Evolutionary conservation across 192 early-diverging fungal genomes (phyloP), one percentile per base, ranked within the genome.

Genomic region (Diversispora eburnea): DNA sequence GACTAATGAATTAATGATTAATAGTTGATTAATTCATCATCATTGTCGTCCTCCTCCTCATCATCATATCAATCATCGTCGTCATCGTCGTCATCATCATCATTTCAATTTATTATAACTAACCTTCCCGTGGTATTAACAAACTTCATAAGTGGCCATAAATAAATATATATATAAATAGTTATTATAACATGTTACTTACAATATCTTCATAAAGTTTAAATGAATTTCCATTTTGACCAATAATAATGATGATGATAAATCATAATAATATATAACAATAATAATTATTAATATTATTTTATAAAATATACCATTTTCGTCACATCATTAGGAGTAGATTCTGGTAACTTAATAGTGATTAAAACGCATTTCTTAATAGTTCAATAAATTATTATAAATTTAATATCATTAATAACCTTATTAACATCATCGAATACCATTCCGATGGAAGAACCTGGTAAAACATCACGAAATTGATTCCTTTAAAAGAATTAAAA

Each of bases 401-500:
- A 33, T 69, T 12, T 67, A 1, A 46, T 60, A 19, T 60, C 22
- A 20, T 60, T 43, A 13, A 0, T 64, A 12, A 92, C 85, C 66
- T 77, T 77, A 42, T 84, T 82, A 13, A 91, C 94, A 80, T 99
- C 98, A 19, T 87, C 80, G 77, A 95, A 97, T 25, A 96, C 98
- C 78, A 94, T 79, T 46, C 89, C 92, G 75, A 99, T 98, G 15
- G 89, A 84, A 4, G 92, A 91, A 0, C 98, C 98, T 0, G 98
- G 95, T 55, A 99, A 83, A 3, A 98, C 93, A 80, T 98, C 96
- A 75, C 98, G 98, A 77, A 99, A 99, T 86, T 99, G 96, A 76
- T 93, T 95, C 33, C 81, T 82, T 62, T 48, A 66, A n/a, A 15
- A 22, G 10, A 7, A 22, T 58, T 6, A 58, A 54, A 54, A 17